phyloP scores from a whole-genome alignment of 1,139 yeast species.

The Neolecta irregularis region DNA sequence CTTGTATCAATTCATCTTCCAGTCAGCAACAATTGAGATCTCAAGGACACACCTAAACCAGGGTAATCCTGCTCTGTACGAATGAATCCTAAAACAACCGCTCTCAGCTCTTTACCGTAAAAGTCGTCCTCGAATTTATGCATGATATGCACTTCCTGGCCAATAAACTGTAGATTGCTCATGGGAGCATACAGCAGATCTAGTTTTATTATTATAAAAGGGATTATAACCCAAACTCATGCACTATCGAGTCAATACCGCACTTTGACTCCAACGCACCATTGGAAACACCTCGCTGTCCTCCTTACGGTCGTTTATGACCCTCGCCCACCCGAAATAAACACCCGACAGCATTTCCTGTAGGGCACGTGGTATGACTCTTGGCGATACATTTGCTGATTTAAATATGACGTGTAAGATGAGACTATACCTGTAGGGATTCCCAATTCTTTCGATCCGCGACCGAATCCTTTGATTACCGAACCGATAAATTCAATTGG shows the following conservation, averaged over 20 bases:
- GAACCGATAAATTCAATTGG: not conserved
- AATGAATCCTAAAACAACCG: slow-evolving; percentile 68
- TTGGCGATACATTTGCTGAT: slow-evolving; percentile 35
- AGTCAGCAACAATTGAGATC: not conserved
- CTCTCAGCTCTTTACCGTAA: slow-evolving; percentile 65
- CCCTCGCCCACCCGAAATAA: slow-evolving; percentile 69
- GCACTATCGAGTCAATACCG: no score
- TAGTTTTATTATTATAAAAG: slow-evolving; percentile 59
- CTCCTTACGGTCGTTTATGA: slow-evolving; percentile 24
- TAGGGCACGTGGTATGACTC: slow-evolving; percentile 22
- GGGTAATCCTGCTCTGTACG: slow-evolving; percentile 84
- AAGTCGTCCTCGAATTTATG: slow-evolving; percentile 54
- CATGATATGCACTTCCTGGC: slow-evolving; percentile 60
- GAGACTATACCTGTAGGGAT: slow-evolving; percentile 73
- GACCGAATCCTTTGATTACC: slow-evolving; percentile 78
- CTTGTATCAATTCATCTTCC: slow-evolving; percentile 67
- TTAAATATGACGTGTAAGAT: slow-evolving; percentile 16
- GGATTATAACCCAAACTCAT: slow-evolving; percentile 97
- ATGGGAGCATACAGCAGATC: slow-evolving; percentile 32
- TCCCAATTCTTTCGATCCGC: slow-evolving; percentile 87
- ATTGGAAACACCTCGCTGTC: slow-evolving; percentile 49
- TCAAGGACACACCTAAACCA: slow-evolving; percentile 31
- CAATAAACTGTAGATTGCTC: not conserved
- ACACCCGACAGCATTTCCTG: slow-evolving; percentile 54
- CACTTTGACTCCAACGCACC: no score